phyloP scores from a whole-genome alignment of 164 flowering plant genomes.

The Vitis cinerea region DNA sequence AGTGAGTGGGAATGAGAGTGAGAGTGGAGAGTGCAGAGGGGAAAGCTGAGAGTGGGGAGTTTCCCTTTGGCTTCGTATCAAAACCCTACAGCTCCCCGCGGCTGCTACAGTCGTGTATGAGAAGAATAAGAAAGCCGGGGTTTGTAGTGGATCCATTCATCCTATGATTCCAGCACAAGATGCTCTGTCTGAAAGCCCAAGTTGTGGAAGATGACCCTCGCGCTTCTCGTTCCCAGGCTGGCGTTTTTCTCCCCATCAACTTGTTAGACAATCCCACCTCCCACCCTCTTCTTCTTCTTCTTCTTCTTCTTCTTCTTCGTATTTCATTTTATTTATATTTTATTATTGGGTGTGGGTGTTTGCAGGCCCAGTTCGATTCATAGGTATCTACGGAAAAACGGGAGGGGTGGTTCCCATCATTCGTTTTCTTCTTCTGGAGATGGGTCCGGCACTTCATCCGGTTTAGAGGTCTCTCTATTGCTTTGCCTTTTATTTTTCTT shows the following conservation, averaged over 20 bases:
- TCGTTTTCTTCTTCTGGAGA: constrained; percentile 12
- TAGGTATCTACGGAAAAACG: constrained; percentile 14
- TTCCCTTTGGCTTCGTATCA: no score
- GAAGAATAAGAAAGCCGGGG: no score
- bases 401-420: neutral
- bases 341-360: neutral
- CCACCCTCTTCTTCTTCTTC: no score
- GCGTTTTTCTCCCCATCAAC: constrained; percentile 15
- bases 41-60: no score
- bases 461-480: constrained; percentile 9
- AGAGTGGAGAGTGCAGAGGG: no score
- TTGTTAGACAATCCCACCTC: constrained; percentile 5
- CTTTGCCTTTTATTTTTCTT: no score
- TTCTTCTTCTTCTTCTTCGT: no score
- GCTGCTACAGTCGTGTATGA: no score
- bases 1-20: no score
- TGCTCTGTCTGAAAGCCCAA: constrained; percentile 19
- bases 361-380: constrained; percentile 21
- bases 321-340: no score
- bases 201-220: constrained; percentile 9
- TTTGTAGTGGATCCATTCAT: no score
- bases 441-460: constrained; percentile 8
- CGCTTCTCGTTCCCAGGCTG: neutral
- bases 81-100: no score
- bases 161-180: neutral